These are phyloP conservation scores for Nepenthes mirabilis DNA, from an alignment of 148 eudicot species.

Conservation along the genomic window DNA sequence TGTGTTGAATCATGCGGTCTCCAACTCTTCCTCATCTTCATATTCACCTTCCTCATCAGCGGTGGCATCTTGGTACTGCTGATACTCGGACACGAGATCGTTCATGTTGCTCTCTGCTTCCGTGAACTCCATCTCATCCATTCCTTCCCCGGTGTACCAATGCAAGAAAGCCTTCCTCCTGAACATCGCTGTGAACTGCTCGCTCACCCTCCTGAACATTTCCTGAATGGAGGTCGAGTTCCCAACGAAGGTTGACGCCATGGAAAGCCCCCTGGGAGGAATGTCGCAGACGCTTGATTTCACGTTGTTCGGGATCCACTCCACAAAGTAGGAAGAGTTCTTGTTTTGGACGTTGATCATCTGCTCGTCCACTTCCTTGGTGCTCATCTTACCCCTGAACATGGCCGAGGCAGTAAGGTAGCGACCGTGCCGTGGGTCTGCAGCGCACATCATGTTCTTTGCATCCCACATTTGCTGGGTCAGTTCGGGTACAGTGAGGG, in stretches of 20 bases:
- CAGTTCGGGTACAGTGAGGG: background rate
- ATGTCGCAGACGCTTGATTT: slow-evolving; percentile 49
- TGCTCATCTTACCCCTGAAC: slow-evolving; percentile 55
- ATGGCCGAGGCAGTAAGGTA: slow-evolving; percentile 51
- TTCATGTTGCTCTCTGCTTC: slow-evolving; percentile 50
- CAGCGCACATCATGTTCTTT: slow-evolving; percentile 88
- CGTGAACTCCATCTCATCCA: slow-evolving; percentile 65
- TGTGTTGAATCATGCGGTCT: too few relatives aligned
- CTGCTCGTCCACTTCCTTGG: slow-evolving; percentile 45
- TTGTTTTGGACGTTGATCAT: slow-evolving; percentile 47
- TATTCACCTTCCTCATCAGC: slow-evolving; percentile 9
- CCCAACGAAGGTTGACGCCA: slow-evolving; percentile 49
- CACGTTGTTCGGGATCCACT: slow-evolving; percentile 53
- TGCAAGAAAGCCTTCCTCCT: slow-evolving; percentile 61
- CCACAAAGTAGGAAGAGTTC: slow-evolving; percentile 52
- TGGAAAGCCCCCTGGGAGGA: slow-evolving; percentile 40
- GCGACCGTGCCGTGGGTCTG: slow-evolving; percentile 50
- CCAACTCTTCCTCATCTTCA: too few relatives aligned
- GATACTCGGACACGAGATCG: slow-evolving; percentile 12
- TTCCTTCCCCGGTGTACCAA: slow-evolving; percentile 63
- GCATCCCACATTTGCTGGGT: slow-evolving; percentile 78
- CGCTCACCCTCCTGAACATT: slow-evolving; percentile 52
- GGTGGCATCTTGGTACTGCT: slow-evolving; percentile 15
- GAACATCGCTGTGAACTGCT: slow-evolving; percentile 54
- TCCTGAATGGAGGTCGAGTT: slow-evolving; percentile 52